Conservation (phyloP, 1,284 basidiomycete genomes). For the Ceratorhiza oryzae-sativae region DNA sequence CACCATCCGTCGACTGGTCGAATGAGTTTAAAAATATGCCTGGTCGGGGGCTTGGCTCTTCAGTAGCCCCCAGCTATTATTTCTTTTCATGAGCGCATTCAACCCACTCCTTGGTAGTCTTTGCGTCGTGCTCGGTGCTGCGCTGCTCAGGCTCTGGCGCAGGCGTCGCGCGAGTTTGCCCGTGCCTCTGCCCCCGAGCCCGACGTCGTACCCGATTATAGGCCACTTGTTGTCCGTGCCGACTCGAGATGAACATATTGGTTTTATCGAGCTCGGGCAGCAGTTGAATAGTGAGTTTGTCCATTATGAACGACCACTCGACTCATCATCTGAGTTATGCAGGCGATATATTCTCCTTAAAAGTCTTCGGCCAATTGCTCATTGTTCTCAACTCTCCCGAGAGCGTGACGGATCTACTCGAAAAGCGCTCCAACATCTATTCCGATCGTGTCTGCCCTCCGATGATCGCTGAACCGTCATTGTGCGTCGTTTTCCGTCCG, state of each 20-base stretch:
- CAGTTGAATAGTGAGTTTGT: not conserved
- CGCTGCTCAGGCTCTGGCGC: not conserved
- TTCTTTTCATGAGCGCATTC: not conserved
- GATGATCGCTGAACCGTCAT: slow-evolving; percentile 9
- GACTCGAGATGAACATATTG: not conserved
- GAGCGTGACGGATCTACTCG: slow-evolving; percentile 8
- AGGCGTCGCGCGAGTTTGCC: not conserved
- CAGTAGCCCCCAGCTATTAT: not conserved
- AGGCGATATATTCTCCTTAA: slow-evolving; percentile 31
- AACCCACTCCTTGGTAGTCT: not conserved
- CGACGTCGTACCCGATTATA: slow-evolving; percentile 3
- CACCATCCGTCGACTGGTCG: not conserved
- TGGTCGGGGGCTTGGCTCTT: not conserved
- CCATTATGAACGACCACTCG: not conserved
- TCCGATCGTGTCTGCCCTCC: slow-evolving; percentile 7
- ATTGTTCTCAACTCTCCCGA: slow-evolving; percentile 20
- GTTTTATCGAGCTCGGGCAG: not conserved
- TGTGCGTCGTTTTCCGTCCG: slow-evolving; percentile 9
- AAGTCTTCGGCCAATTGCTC: slow-evolving; percentile 3
- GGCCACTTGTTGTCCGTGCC: not conserved
- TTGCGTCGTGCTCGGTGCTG: not conserved
- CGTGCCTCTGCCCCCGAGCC: slow-evolving; percentile 11
- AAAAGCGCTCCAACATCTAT: slow-evolving; percentile 31
- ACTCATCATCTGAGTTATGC: not conserved
- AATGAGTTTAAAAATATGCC: not conserved